These are phyloP conservation scores for Tetrapisispora pingtungensis DNA, from an alignment of 805 yeast genomes.

Conservation along the genomic window DNA sequence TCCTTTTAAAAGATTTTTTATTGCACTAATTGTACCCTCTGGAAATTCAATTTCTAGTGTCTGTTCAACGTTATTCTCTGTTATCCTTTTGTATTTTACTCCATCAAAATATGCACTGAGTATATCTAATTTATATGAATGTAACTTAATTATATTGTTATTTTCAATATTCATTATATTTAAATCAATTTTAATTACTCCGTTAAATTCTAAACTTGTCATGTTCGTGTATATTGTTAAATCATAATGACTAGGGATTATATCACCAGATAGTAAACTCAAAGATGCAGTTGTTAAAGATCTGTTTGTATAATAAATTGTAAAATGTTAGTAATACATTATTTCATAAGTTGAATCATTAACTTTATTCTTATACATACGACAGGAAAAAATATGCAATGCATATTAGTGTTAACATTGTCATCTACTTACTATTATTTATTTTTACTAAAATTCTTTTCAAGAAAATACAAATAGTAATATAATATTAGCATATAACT, in stretches of 20 bases:
- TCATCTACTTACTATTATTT: too few species aligned
- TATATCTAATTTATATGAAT: slow-evolving; percentile 56
- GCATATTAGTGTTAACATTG: too few species aligned
- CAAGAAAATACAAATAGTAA: too few species aligned
- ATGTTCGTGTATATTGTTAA: slow-evolving; percentile 57
- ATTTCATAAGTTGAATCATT: too few species aligned
- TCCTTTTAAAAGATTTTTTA: not conserved
- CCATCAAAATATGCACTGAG: slow-evolving; percentile 35
- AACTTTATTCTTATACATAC: too few species aligned
- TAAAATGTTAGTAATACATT: too few species aligned
- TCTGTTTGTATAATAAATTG: not conserved
- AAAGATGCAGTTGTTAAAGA: slow-evolving; percentile 11
- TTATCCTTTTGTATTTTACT: slow-evolving; percentile 34
- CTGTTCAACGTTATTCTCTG: slow-evolving; percentile 46
- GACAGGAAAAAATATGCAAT: too few species aligned
- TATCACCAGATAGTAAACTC: slow-evolving; percentile 47
- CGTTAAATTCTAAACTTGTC: slow-evolving; percentile 47
- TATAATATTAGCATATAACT: too few species aligned
- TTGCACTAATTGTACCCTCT: slow-evolving; percentile 23
- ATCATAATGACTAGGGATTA: slow-evolving; percentile 66
- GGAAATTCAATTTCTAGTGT: slow-evolving; percentile 51
- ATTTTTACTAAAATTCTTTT: too few species aligned
- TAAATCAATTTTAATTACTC: slow-evolving; percentile 44
- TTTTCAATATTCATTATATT: slow-evolving; percentile 35
- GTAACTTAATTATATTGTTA: slow-evolving; percentile 40